Base-by-base conservation (phyloP, 163 green algal species). In the Scenedesmus sp. region DNA sequence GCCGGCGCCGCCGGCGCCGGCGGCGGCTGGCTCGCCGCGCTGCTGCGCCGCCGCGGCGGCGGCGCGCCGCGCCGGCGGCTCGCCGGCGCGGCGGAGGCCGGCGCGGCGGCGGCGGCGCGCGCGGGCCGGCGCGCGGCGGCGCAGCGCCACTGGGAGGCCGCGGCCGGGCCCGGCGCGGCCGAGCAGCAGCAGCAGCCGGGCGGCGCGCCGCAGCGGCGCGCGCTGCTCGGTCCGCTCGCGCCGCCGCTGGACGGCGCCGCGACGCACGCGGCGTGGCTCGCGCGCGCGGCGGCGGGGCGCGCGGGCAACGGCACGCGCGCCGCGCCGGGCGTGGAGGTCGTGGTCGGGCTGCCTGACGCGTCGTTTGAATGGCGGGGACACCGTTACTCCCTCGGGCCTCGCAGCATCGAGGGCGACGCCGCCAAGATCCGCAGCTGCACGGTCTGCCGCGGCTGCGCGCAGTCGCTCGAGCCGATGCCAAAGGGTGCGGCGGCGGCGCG, bases 361-460 rank as follows among this genome's bases (percentile, higher is more conserved):
- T 48, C 54, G n/a, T 78, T 78, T 28, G 33, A 39, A 6, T 78
- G 54, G 54, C 9, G 13, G 0, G 53, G 34, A n/a, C 33, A 11
- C 20, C 18, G 5, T 13, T 78, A 47, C 15, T 53, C 54, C 26
- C 58, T 78, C 20, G 70, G 36, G 0, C 70, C 70, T 1, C 36
- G 29, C 7, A 51, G 33, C 1, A n/a, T 78, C 4, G 34, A 67
- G 54, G 33, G 58, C 22, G 53, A 75, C 33, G 33, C 47, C 2
- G 6, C n/a, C 28, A 66, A 69, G 36, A 78, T 78, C 13, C 34
- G 70, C 24, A 78, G 70, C 24, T 78, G 70, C 48, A n/a, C n/a
- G 3, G 20, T 58, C 1, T 78, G 70, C 60, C 47, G 70, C 31
- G 70, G 70, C 20, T 78, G 70, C 54, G 36, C 15, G 39, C 53